Evolutionary conservation across 129 eudicot species (phyloP), one percentile per base, ranked within the genome.

Genomic region (Escallonia rubra): DNA sequence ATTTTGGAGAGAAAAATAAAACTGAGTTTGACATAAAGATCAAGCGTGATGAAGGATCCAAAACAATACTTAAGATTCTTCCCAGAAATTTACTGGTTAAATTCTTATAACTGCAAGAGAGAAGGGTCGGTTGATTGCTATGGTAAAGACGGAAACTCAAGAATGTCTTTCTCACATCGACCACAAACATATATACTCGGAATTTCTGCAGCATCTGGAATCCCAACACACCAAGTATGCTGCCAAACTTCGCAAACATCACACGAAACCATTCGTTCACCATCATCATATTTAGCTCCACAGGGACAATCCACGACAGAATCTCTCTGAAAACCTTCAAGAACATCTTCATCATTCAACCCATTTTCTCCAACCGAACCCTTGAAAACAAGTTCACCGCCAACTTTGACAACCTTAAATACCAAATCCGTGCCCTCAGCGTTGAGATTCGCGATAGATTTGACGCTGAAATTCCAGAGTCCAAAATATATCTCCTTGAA

Each of bases 231-330:
- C 47, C 96, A 67, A 3, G 95, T 86, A 64, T 93, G 98, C 70
- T 93, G 96, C 91, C 91, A 82, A 64, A 89, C 95, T 75, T 89
- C 96, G 51, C 98, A 93, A 3, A 93, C 78, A 70, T 93, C 98
- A 71, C 98, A 93, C 10, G 80, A 80, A 34, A 93, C 87, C 95
- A 93, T 89, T 53, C 98, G 82, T 63, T 93, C 98, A 5, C 98
- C 98, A 55, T 86, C 96, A 10, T 93, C 95, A 6, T 73, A 82
- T 67, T 84, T 80, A 6, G 89, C 78, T 64, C 98, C 98, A 70
- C 98, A 93, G 70, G 61, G 44, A 69, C 96, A 92, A 64, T 92
- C 95, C 64, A 90, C 81, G 23, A 67, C 65, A 45, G 55, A 67
- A 57, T 72, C 72, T 49, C 64, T 75, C 52, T 62, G 59, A 13